These are phyloP conservation scores for Neurospora sp. DNA, from an alignment of 495 filamentous ascomycete species.

Conservation along the genomic window DNA sequence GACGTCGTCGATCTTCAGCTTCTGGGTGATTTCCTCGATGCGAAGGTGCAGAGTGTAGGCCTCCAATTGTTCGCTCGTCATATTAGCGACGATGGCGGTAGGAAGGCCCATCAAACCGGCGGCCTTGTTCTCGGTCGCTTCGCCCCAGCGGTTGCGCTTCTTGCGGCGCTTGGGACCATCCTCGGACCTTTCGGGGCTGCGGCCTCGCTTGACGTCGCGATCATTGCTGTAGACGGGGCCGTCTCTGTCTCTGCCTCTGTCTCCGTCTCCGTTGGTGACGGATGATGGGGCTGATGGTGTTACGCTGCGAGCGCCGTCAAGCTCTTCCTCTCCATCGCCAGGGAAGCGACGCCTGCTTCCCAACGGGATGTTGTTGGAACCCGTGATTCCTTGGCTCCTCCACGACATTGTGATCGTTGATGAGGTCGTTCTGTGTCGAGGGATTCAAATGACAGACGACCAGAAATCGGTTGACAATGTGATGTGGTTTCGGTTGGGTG, in stretches of 20 bases:
- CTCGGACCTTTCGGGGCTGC: constrained; percentile 40
- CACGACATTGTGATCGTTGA: constrained; percentile 57
- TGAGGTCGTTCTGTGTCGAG: background rate
- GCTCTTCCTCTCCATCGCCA: constrained; percentile 50
- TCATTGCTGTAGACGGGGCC: constrained; percentile 49
- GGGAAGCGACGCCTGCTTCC: constrained; percentile 80
- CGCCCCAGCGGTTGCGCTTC: constrained; percentile 97
- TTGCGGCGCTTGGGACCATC: constrained; percentile 79
- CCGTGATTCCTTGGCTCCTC: constrained; percentile 92
- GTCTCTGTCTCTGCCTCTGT: constrained; percentile 7
- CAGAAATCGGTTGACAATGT: background rate
- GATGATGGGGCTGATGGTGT: constrained; percentile 1
- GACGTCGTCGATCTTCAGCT: constrained; percentile 95
- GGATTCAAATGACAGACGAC: background rate
- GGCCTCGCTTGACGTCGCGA: constrained; percentile 58
- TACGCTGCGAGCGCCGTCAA: background rate
- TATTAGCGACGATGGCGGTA: constrained; percentile 88
- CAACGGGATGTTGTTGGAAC: constrained; percentile 95
- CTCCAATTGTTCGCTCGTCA: constrained; percentile 96
- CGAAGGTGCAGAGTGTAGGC: constrained; percentile 91
- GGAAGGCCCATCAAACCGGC: constrained; percentile 96
- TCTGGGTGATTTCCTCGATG: constrained; percentile 98
- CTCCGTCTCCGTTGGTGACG: constrained; percentile 14
- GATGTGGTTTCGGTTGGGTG: background rate
- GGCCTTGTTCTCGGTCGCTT: constrained; percentile 92